A percentile compares a stretch with the other conserved stretches of the same genome.
phyloP scores from a whole-genome alignment of 2,329 filamentous ascomycete genomes.

The Fusarium brachygibbosum region DNA sequence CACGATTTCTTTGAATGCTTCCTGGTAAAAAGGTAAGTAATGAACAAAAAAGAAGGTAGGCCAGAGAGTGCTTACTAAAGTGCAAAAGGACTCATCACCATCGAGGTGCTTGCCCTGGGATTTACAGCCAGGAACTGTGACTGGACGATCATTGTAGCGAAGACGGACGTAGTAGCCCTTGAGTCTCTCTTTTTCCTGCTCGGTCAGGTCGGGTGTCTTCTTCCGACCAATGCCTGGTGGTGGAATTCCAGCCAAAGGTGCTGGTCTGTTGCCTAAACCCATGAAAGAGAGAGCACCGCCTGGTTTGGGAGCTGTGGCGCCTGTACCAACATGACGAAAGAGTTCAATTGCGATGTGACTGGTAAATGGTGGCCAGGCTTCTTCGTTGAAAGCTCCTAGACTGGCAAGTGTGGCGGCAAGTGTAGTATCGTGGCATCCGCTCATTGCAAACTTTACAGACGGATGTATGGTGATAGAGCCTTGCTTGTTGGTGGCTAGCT shows the following conservation, averaged over 20 bases:
- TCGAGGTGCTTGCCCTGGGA: constrained; percentile 83
- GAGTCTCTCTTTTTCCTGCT: constrained; percentile 70
- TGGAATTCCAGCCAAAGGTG: constrained; percentile 47
- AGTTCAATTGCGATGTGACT: constrained; percentile 93
- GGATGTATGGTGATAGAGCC: constrained; percentile 51
- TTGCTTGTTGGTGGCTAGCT: constrained; percentile 55
- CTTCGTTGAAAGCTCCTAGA: constrained; percentile 80
- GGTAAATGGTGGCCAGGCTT: constrained; percentile 92
- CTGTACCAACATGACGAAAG: constrained; percentile 70
- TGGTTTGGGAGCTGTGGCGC: constrained; percentile 33
- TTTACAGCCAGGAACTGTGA: constrained; percentile 86
- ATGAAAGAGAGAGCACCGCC: constrained; percentile 49
- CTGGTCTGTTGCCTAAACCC: constrained; percentile 38
- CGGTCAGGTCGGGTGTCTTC: constrained; percentile 66
- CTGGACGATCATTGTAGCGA: constrained; percentile 88
- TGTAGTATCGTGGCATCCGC: constrained; percentile 94
- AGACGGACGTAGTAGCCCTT: constrained; percentile 88
- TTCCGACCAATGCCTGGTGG: constrained; percentile 71
- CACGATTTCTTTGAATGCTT: constrained; percentile 91
- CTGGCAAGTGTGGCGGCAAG: constrained; percentile 83
- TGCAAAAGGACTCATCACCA: constrained; percentile 91
- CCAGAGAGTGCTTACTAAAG: constrained; percentile 70
- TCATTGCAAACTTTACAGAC: constrained; percentile 80
- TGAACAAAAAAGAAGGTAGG: constrained; percentile 8
- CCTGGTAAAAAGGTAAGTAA: constrained; percentile 59